These are phyloP conservation scores for Aspergillus versicolor DNA, from an alignment of 2,329 filamentous ascomycete species.

Conservation along the genomic window DNA sequence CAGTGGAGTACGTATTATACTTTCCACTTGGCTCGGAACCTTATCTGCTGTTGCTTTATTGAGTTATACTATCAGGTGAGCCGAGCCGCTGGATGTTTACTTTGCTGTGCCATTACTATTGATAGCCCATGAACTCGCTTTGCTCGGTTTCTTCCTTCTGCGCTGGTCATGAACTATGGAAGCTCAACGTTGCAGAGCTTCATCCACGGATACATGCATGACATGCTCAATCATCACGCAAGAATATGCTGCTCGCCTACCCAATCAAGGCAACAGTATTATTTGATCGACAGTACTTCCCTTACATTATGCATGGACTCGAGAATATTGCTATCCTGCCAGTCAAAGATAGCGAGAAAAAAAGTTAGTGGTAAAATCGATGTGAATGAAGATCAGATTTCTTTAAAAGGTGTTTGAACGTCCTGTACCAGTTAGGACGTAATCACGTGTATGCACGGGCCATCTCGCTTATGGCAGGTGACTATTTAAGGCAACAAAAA, in stretches of 20 bases:
- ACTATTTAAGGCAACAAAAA: constrained; percentile 18
- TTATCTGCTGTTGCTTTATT: too few relatives aligned
- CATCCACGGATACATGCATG: background rate
- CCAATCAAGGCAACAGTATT: background rate
- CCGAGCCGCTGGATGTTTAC: background rate
- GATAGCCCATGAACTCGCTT: background rate
- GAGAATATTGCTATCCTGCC: background rate
- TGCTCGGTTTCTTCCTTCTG: background rate
- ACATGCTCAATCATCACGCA: background rate
- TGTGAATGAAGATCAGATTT: too few relatives aligned
- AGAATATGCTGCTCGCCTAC: background rate
- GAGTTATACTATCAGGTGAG: background rate
- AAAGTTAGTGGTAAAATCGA: too few relatives aligned
- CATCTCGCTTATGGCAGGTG: constrained; percentile 35
- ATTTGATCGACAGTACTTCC: background rate
- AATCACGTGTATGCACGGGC: constrained; percentile 33
- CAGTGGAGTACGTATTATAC: background rate
- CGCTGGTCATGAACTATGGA: background rate
- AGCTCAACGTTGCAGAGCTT: background rate
- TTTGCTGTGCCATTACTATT: background rate
- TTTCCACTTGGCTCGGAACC: background rate
- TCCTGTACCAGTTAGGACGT: too few relatives aligned
- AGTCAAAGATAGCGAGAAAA: background rate
- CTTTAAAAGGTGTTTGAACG: too few relatives aligned
- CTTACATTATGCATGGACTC: background rate